Conservation (phyloP, 2,329 filamentous ascomycete genomes). For the Aspergillus neotritici region DNA sequence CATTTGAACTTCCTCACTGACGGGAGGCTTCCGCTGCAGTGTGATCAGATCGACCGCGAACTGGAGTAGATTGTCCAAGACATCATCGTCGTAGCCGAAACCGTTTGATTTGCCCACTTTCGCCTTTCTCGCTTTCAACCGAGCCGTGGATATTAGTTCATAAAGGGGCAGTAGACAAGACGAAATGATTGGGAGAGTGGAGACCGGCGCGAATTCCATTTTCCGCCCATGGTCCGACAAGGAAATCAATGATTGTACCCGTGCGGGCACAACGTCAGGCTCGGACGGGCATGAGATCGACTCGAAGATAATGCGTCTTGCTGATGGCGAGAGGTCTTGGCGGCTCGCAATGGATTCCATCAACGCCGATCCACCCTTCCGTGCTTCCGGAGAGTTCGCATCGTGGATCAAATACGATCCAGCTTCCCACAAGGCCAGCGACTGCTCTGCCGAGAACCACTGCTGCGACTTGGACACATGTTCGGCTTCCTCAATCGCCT, state of each 20-base stretch:
- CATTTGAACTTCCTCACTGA: slow-evolving; percentile 31
- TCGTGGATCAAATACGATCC: slow-evolving; percentile 35
- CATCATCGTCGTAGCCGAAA: slow-evolving; percentile 29
- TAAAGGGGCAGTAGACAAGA: slow-evolving; percentile 38
- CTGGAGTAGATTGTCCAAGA: slow-evolving; percentile 36
- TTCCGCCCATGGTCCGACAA: slow-evolving; percentile 42
- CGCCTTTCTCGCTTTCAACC: slow-evolving; percentile 34
- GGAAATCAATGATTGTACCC: slow-evolving; percentile 35
- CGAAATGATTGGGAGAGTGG: slow-evolving; percentile 36
- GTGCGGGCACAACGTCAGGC: slow-evolving; percentile 34
- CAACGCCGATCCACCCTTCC: slow-evolving; percentile 30
- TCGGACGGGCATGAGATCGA: slow-evolving; percentile 30
- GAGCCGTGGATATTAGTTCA: slow-evolving; percentile 30
- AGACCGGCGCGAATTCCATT: slow-evolving; percentile 35
- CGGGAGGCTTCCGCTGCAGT: slow-evolving; percentile 35
- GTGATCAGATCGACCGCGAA: slow-evolving; percentile 40
- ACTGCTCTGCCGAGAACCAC: slow-evolving; percentile 37
- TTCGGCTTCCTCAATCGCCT: slow-evolving; percentile 37
- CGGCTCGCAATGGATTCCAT: slow-evolving; percentile 34
- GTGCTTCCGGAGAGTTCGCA: slow-evolving; percentile 31
- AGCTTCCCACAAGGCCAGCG: slow-evolving; percentile 36
- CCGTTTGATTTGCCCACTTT: slow-evolving; percentile 30
- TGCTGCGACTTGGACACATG: slow-evolving; percentile 27
- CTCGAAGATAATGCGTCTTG: slow-evolving; percentile 32
- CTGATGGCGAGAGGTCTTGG: slow-evolving; percentile 34